Evolutionary conservation across 257 asterid genomes (phyloP), one percentile per base, ranked within the genome.

Genomic region (Schizonepeta tenuifolia): DNA sequence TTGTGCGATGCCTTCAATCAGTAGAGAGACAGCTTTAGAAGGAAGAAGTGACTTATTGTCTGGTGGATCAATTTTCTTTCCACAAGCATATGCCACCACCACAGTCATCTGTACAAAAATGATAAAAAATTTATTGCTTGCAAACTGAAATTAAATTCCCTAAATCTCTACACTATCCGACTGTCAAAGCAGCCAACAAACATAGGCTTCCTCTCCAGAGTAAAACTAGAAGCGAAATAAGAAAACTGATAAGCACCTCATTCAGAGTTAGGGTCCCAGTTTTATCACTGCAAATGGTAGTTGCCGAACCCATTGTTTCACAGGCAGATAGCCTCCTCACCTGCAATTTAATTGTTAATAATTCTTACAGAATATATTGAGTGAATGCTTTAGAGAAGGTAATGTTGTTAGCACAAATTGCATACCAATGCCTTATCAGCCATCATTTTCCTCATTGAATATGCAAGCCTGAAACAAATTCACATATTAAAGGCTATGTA

Each of bases 361-460:
- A 33, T 43, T 46, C 22, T 55, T 55, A 62, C 11, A 56, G 22
- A 21, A 73, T 9, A 40, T 36, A 46, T 67, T 24, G 28, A 71
- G 26, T 56, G 61, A 49, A 54, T 17, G 21, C 36, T 62, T n/a
- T 28, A 35, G 61, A 64, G 71, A 60, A 70, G 38, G 33, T 46
- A 71, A 64, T 15, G 58, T 14, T 60, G 61, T 13, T 18, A 73
- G 70, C 38, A 70, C 31, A 36, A 60, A 70, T 38, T 38, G 69
- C 91, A 74, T 85, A 95, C 99, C 98, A 95, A 80, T 69, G 99
- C 99, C 84, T 95, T 95, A 76, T 92, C 99, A 67, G 92, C 94
- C 99, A 95, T 95, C 99, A 95, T 95, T 83, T 95, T 95, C 71
- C 93, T 87, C 99, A 95, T 92, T 33, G 99, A 92, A 79, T 95